Evolutionary conservation across 257 asterid species (phyloP).

Genomic region (Gynochthodes officinalis): DNA sequence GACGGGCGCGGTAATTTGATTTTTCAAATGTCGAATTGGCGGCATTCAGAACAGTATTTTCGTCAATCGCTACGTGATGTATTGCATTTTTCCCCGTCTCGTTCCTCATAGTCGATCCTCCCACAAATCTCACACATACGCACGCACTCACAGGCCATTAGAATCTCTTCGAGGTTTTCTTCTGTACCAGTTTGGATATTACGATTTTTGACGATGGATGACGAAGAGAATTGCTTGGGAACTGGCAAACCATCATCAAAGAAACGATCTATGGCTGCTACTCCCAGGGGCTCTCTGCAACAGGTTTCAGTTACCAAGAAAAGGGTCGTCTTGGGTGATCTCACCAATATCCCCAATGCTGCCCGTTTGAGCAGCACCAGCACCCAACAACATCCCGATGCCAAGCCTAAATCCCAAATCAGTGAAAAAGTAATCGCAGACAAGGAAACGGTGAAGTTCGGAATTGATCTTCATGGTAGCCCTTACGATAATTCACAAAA

Average conservation of each 20-base stretch:
- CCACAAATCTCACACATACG: background rate
- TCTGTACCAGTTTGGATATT: background rate
- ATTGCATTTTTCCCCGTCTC: too few relatives aligned
- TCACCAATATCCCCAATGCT: constrained; percentile 40
- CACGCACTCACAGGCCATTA: background rate
- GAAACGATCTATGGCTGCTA: constrained; percentile 31
- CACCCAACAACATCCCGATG: constrained; percentile 13
- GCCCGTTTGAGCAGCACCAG: constrained; percentile 20
- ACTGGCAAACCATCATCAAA: constrained; percentile 27
- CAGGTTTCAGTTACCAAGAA: constrained; percentile 35
- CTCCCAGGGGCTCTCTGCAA: constrained; percentile 12
- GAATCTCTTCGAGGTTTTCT: background rate
- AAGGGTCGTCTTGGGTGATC: constrained; percentile 66
- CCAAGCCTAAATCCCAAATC: constrained; percentile 21
- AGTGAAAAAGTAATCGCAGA: background rate
- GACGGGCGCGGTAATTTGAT: background rate
- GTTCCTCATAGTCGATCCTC: too few relatives aligned
- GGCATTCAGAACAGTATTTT: constrained; percentile 12
- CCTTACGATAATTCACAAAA: constrained; percentile 32
- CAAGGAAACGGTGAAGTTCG: background rate
- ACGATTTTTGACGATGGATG: background rate
- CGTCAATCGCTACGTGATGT: too few relatives aligned
- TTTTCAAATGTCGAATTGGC: constrained; percentile 20
- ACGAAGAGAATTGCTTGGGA: constrained; percentile 6
- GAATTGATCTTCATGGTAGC: constrained; percentile 22